Percentiles rank a stretch among this genome's conserved stretches.
These are phyloP conservation scores for Mortierella antarctica DNA, from an alignment of 192 early-diverging fungal species.

Conservation along the genomic window DNA sequence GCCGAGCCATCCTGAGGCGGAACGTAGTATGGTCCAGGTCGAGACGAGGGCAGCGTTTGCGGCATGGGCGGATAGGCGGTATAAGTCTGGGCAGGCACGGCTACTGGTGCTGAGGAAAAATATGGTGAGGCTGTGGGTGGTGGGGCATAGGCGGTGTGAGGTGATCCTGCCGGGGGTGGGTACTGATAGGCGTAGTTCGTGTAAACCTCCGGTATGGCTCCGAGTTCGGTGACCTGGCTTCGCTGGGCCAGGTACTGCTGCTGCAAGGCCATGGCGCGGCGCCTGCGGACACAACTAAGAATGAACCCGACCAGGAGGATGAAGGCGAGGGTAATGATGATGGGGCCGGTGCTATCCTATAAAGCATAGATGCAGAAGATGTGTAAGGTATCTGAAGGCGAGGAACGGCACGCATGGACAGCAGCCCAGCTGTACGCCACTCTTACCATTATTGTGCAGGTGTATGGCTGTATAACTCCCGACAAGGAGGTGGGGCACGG, in stretches of 20 bases:
- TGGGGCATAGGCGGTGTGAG: not conserved
- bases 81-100: not conserved
- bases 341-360: not conserved
- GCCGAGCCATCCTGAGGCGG: conserved; percentile 14
- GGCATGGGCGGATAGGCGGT: conserved; percentile 20
- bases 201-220: not conserved
- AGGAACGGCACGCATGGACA: no score
- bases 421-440: no score
- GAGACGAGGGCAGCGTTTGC: not conserved
- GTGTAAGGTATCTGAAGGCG: no score
- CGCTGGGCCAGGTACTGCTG: conserved; percentile 2
- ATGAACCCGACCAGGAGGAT: conserved; percentile 17
- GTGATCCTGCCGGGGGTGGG: conserved; percentile 8
- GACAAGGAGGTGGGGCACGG: no score
- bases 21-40: not conserved
- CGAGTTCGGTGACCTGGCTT: not conserved
- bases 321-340: conserved; percentile 13
- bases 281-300: conserved; percentile 10
- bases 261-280: not conserved
- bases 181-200: conserved; percentile 13
- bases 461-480: no score
- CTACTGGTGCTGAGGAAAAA: not conserved
- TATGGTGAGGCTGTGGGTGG: not conserved
- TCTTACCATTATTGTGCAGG: no score
- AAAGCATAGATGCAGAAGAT: no score